phyloP scores from a whole-genome alignment of 2,329 filamentous ascomycete species.

The Alternaria gansuensis region DNA sequence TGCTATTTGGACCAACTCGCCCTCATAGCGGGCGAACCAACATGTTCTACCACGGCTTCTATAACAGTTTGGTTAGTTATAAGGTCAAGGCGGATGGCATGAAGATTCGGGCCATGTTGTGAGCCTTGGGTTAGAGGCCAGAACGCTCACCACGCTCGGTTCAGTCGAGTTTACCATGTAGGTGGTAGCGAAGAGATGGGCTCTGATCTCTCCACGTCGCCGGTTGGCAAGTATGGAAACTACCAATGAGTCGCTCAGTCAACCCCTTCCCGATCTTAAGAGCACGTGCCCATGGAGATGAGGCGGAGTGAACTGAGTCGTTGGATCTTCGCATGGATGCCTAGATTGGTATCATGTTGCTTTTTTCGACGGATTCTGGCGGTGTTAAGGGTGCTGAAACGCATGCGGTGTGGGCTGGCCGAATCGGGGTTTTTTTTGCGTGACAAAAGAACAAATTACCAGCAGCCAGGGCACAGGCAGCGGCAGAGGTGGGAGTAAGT shows the following conservation, averaged over 20 bases:
- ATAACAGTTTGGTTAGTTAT: neutral
- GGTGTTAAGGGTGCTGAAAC: conserved; percentile 26
- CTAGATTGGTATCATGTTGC: conserved; percentile 16
- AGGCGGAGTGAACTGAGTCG: conserved; percentile 14
- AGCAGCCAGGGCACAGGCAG: conserved; percentile 14
- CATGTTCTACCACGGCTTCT: neutral
- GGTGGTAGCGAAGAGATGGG: conserved; percentile 7
- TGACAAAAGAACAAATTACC: conserved; percentile 4
- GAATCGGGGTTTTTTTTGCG: conserved; percentile 20
- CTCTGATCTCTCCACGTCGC: conserved; percentile 11
- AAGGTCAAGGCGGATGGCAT: neutral
- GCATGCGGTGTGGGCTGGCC: conserved; percentile 18
- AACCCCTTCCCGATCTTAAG: conserved; percentile 15
- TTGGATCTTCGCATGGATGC: conserved; percentile 27
- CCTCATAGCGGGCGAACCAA: conserved; percentile 1
- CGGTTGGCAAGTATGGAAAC: conserved; percentile 2
- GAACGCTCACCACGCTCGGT: neutral
- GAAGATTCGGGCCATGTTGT: conserved; percentile 1
- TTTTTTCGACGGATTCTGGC: conserved; percentile 16
- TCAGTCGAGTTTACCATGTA: conserved; percentile 6
- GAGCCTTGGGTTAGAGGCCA: conserved; percentile 1
- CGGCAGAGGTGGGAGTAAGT: conserved; percentile 9
- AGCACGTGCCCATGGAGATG: conserved; percentile 21
- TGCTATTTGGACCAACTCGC: neutral
- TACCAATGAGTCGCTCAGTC: conserved; percentile 16